These are phyloP conservation scores for Boechera divaricarpa DNA, from an alignment of 345 rosid genomes.

Conservation along the genomic window DNA sequence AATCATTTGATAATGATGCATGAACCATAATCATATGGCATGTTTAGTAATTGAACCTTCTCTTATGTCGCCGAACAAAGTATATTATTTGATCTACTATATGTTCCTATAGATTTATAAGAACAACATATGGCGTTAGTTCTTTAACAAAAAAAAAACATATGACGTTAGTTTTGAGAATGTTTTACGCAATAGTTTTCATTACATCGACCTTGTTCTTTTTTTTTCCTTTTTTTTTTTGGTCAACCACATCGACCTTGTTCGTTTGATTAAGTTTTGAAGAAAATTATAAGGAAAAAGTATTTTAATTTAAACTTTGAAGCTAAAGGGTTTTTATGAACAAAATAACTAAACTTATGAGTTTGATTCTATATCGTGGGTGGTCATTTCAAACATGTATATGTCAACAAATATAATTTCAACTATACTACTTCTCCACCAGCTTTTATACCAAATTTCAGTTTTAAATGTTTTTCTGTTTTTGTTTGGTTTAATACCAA, in stretches of 20 bases:
- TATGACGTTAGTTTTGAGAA: neutral
- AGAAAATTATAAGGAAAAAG: neutral
- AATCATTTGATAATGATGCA: slow-evolving; percentile 37
- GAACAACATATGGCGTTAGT: neutral
- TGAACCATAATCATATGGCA: slow-evolving; percentile 36
- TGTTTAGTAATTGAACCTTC: slow-evolving; percentile 29
- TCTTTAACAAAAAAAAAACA: neutral
- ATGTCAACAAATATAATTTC: slow-evolving; percentile 16
- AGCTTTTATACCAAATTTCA: slow-evolving; percentile 15
- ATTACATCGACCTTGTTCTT: neutral
- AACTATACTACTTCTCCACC: neutral
- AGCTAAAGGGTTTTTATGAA: neutral
- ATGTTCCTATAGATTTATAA: slow-evolving; percentile 6
- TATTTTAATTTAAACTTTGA: neutral
- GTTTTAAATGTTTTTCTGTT: neutral
- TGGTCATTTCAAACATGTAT: neutral
- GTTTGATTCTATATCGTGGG: neutral
- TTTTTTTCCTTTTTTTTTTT: no score
- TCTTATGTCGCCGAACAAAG: slow-evolving; percentile 7
- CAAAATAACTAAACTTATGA: neutral
- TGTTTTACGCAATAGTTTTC: neutral
- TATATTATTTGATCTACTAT: neutral
- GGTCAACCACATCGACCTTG: neutral
- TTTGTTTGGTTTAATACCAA: neutral
- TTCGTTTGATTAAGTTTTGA: neutral